Percentiles rank a stretch among this genome's conserved stretches.
Evolutionary conservation across 108 stramenopile genomes (phyloP).

Genomic region (Nitzschia sp.): DNA sequence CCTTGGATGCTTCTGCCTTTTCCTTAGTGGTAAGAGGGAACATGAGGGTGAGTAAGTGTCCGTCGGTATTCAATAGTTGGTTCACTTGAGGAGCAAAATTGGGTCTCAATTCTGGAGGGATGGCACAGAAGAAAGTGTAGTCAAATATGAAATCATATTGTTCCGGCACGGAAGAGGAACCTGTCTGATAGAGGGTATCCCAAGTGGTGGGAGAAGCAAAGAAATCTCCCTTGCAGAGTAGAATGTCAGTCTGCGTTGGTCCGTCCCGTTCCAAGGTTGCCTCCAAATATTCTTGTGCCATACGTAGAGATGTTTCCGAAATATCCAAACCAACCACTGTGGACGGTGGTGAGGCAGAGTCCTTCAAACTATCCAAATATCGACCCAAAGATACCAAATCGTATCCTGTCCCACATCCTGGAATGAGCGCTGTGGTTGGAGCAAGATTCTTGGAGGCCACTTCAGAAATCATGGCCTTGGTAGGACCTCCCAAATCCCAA

Average conservation of each 20-base stretch:
- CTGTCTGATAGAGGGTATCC: slow-evolving; percentile 9
- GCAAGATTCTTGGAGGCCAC: background rate
- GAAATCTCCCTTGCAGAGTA: slow-evolving; percentile 23
- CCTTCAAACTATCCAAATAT: slow-evolving; percentile 2
- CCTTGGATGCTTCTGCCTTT: background rate
- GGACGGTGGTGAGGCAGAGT: background rate
- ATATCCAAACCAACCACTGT: slow-evolving; percentile 31
- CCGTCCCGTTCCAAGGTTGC: background rate
- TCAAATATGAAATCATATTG: slow-evolving; percentile 39
- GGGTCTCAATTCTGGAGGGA: slow-evolving; percentile 17
- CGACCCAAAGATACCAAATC: slow-evolving; percentile 27
- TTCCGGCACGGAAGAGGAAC: background rate
- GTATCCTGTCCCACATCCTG: slow-evolving; percentile 39
- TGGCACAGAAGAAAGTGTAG: slow-evolving; percentile 41
- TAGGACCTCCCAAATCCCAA: slow-evolving; percentile 37
- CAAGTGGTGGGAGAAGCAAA: slow-evolving; percentile 25
- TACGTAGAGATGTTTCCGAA: slow-evolving; percentile 20
- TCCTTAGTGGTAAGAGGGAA: slow-evolving; percentile 16
- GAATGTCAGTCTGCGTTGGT: slow-evolving; percentile 1
- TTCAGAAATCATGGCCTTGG: slow-evolving; percentile 23
- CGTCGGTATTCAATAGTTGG: slow-evolving; percentile 2
- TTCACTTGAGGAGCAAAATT: slow-evolving; percentile 21
- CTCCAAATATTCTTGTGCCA: slow-evolving; percentile 12
- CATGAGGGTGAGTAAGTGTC: slow-evolving; percentile 31
- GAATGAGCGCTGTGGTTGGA: slow-evolving; percentile 12